Base-by-base conservation (phyloP, 768 basidiomycete genomes). In the Auricularia sp. region DNA sequence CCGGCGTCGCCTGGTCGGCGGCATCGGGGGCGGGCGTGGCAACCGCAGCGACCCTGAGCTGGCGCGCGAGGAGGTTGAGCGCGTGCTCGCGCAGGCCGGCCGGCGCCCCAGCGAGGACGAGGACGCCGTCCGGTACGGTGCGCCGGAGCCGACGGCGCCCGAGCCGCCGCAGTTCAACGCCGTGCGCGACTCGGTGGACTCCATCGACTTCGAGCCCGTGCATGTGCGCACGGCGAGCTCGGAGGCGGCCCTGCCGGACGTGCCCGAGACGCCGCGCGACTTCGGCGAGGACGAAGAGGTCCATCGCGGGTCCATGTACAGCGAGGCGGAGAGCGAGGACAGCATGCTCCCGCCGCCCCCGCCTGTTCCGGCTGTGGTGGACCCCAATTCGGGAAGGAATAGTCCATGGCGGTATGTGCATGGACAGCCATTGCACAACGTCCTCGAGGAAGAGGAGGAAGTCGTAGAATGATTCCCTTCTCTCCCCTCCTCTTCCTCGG, bases 351-450 rank as follows among this genome's bases (percentile, higher is more conserved):
- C 66, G 8, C 70, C 68, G 0, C 34, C 72, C 0, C 65, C 68
- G 3, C 65, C 69, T 21, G 65, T 73, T 0, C 65, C 68, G 3
- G 65, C 69, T 21, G 65, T 73, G n/a, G 37, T 64, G 51, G 67
- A 65, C 36, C 65, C 65, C 10, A 45, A 62, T 74, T 78, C 7
- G 85, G 61, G 85, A 3, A 79, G 83, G n/a, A 77, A 75, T 21
- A 89, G 86, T 69, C 89, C 89, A 11, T 83, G 74, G 7, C 83
- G 90, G 54, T 94, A 94, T 71, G 73, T 90, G 14, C 92, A 94
- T 70, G 92, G 92, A 33, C 89, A 89, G 7, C 92, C 92, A 35
- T 79, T 94, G 70, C 89, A 92, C 68, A 93, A 93, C 67, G 92
- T 94, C 51, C 29, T 92, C 61, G 92, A 92, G 73, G 90, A 92